A percentile compares a stretch with the other conserved stretches of the same genome.
phyloP scores from a whole-genome alignment of 257 asterid genomes.

The Cinchona pubescens region DNA sequence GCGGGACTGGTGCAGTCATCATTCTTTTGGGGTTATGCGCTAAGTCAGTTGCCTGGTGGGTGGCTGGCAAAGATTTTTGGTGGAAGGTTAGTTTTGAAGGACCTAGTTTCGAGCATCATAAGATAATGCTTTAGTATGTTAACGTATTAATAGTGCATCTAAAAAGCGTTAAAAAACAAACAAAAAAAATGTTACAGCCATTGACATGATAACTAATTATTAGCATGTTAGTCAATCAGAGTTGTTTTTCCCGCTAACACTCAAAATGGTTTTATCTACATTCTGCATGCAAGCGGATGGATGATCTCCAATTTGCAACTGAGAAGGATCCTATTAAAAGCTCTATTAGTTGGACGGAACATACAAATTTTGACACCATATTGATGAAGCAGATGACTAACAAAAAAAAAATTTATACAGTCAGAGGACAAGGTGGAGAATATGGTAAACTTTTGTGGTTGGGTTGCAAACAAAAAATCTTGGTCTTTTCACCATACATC shows the following conservation, averaged over 20 bases:
- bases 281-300: not conserved
- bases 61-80: slow-evolving; percentile 92
- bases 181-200: too few species aligned
- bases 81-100: slow-evolving; percentile 74
- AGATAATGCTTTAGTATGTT: slow-evolving; percentile 7
- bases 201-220: not conserved
- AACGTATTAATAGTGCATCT: not conserved
- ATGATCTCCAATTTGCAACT: not conserved
- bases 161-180: too few species aligned
- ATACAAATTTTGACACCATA: too few species aligned
- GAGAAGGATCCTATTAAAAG: not conserved
- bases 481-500: too few species aligned
- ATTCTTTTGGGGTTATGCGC: slow-evolving; percentile 99
- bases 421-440: not conserved
- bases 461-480: too few species aligned
- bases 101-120: slow-evolving; percentile 12
- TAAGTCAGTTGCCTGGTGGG: slow-evolving; percentile 98
- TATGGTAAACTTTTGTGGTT: not conserved
- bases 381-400: too few species aligned
- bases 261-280: not conserved
- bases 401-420: not conserved
- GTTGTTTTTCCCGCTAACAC: too few species aligned
- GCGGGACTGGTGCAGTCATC: slow-evolving; percentile 99
- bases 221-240: not conserved
- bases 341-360: not conserved